Percentiles rank a stretch among this genome's conserved stretches.
phyloP scores from a whole-genome alignment of 2,329 filamentous ascomycete genomes.

The Alternaria angustiovoidea region DNA sequence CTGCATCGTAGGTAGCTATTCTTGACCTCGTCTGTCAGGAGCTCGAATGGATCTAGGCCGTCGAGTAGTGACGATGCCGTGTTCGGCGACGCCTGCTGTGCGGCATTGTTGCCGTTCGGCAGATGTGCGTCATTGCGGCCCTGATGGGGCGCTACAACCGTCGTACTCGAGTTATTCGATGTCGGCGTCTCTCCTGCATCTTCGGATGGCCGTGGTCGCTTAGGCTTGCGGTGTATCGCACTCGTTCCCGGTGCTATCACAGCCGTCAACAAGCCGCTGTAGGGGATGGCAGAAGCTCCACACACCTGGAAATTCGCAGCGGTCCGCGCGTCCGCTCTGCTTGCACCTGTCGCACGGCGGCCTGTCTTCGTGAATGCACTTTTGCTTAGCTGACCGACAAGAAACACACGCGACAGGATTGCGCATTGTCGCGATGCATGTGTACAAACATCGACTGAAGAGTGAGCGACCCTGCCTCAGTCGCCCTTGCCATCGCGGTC shows the following conservation, averaged over 20 bases:
- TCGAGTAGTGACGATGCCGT: constrained; percentile 42
- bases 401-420: constrained; percentile 52
- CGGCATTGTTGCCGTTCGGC: constrained; percentile 38
- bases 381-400: constrained; percentile 51
- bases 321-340: constrained; percentile 39
- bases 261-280: background rate
- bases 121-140: constrained; percentile 32
- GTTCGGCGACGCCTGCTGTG: constrained; percentile 29
- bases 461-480: background rate
- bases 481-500: constrained; percentile 5
- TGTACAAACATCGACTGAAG: background rate
- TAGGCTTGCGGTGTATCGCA: constrained; percentile 48
- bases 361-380: constrained; percentile 51
- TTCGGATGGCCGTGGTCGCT: constrained; percentile 44
- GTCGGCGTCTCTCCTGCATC: constrained; percentile 32
- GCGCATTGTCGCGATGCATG: constrained; percentile 36
- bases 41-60: constrained; percentile 48
- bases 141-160: constrained; percentile 22
- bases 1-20: constrained; percentile 52
- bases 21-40: constrained; percentile 54
- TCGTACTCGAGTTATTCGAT: constrained; percentile 4
- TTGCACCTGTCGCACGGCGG: constrained; percentile 52
- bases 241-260: constrained; percentile 48
- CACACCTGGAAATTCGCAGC: constrained; percentile 35
- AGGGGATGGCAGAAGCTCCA: background rate